Evolutionary conservation across 441 rosid species (phyloP), one percentile per base, ranked within the genome.

Genomic region (Aquilaria agallochum): DNA sequence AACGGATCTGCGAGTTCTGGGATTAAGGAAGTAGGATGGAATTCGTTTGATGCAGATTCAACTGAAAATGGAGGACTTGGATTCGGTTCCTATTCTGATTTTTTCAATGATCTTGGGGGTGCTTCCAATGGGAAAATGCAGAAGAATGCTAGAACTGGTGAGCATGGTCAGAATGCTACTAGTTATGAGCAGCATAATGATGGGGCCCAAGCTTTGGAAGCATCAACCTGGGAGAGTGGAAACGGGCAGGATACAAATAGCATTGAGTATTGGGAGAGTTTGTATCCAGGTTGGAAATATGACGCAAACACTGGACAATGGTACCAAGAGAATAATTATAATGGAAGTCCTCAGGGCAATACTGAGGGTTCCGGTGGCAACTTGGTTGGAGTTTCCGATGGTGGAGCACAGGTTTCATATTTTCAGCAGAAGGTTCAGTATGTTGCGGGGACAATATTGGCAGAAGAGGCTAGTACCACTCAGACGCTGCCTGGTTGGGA

Each of bases 281-380:
- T 75, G 68, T 92, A 90, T 75, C 97, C 99, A 3, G 99, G 99
- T 27, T 95, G 99, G 99, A 83, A 71, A 63, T 85, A 72, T 72
- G 98, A 95, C 71, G 69, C 74, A 40, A 83, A 36, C 62, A 80
- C 88, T 59, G 90, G 83, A 67, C 95, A 88, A 60, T 92, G 99
- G 99, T 87, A 87, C 78, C 92, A 87, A 66, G 78, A 80, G 67
- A 94, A 79, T 63, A 75, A 75, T 53, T 75, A 65, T 54, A 77
- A 78, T 53, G 53, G 60, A 30, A 66, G 34, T 65, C 50, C 64
- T 33, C 85, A 77, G 20, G 87, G 61, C 54, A 72, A 69, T 61
- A 66, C 63, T 6, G 68, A 63, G 20, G 72, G 66, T 63, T 70
- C 84, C 56, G 68, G 67, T 70, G 85, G 68, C 45, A 50, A 13